Conservation (phyloP, 2,329 filamentous ascomycete genomes). For the Aspergillus fischeri region DNA sequence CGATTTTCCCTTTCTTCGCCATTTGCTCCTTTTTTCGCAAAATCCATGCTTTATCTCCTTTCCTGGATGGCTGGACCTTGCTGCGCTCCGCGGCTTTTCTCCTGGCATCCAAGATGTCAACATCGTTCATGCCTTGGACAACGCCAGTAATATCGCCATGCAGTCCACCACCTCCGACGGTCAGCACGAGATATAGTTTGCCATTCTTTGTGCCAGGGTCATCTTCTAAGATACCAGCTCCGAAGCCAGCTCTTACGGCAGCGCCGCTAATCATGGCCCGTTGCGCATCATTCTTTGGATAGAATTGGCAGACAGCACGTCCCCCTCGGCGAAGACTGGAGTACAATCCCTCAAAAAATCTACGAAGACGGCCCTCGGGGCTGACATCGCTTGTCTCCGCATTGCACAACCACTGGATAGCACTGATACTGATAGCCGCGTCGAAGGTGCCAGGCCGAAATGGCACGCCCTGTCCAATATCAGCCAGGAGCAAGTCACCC, state of each 20-base stretch:
- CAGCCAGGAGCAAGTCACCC: constrained; percentile 87
- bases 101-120: constrained; percentile 72
- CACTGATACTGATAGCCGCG: constrained; percentile 88
- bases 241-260: constrained; percentile 90
- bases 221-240: constrained; percentile 90
- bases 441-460: constrained; percentile 92
- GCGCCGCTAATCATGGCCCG: constrained; percentile 87
- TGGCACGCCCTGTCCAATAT: constrained; percentile 92
- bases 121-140: constrained; percentile 81
- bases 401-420: constrained; percentile 98
- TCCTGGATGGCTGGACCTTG: constrained; percentile 41
- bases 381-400: constrained; percentile 84
- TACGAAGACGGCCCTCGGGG: constrained; percentile 68
- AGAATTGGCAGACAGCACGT: constrained; percentile 93
- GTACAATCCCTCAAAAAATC: constrained; percentile 94
- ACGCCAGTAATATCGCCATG: constrained; percentile 79
- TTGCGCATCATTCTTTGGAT: constrained; percentile 92
- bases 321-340: constrained; percentile 77
- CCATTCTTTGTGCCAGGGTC: constrained; percentile 94
- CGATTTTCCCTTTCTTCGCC: constrained; percentile 89
- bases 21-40: constrained; percentile 76
- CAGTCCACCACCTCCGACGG: constrained; percentile 69
- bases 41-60: constrained; percentile 51
- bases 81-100: constrained; percentile 45
- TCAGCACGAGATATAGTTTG: constrained; percentile 94